Evolutionary conservation across 2,329 filamentous ascomycete species (phyloP).

Genomic region (Colletotrichum eleusines): DNA sequence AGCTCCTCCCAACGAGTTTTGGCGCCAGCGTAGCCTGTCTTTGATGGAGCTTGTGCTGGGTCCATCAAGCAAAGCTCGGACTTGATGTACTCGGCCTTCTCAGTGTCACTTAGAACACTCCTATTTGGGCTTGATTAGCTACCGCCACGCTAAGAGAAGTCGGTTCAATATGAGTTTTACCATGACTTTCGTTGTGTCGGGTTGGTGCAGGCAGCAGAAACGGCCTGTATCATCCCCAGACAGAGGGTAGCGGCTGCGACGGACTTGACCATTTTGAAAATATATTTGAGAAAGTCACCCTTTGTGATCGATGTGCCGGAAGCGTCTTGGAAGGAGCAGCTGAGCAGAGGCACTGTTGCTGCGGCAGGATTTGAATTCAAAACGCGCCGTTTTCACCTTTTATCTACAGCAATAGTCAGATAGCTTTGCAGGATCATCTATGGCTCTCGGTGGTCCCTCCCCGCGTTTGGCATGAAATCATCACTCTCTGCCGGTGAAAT

Average conservation of each 20-base stretch:
- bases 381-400: not conserved
- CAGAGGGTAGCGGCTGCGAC: not conserved
- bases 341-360: not conserved
- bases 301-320: not conserved
- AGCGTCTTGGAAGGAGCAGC: not conserved
- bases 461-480: not conserved
- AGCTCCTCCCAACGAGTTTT: constrained; percentile 39
- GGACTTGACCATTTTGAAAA: not conserved
- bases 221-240: not conserved
- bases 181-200: constrained; percentile 20
- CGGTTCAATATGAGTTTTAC: not conserved
- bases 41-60: constrained; percentile 20
- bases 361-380: too few species aligned
- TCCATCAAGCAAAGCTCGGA: constrained; percentile 36
- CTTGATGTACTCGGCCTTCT: constrained; percentile 31
- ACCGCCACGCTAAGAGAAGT: not conserved
- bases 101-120: constrained; percentile 13
- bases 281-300: not conserved
- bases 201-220: constrained; percentile 19
- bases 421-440: not conserved
- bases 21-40: constrained; percentile 26
- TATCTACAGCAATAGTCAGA: not conserved
- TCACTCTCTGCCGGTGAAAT: not conserved
- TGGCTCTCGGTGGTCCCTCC: not conserved
- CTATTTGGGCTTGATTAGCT: not conserved